Evolutionary conservation across 768 basidiomycete genomes (phyloP), one percentile per base, ranked within the genome.

Genomic region (Boletellus ananas): DNA sequence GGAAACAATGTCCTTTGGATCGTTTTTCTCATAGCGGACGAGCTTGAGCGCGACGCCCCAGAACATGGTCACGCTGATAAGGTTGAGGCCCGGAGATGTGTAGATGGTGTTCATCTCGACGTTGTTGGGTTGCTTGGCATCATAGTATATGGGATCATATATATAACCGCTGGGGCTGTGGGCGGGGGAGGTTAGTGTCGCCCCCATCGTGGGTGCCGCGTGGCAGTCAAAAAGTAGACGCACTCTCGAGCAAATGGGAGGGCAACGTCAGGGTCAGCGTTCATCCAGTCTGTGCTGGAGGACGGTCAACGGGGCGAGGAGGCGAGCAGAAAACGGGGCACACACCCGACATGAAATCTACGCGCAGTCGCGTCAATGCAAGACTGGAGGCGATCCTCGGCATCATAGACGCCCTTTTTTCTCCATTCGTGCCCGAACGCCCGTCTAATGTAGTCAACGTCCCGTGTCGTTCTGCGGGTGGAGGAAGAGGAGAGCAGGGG

Each of bases 41-140:
- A 88, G 73, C 62, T 88, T 88, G 57, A 87, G 77, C 3, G 85
- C 81, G 36, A 87, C 78, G 1, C 79, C 78, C 86, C 86, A 88
- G 52, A 80, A 79, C 50, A 85, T 85, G 23, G 82, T 79, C 3
- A 87, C 84, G 52, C 78, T 80, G 59, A 87, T 66, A 43, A 81
- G 66, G 0, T 61, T 62, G 44, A 89, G 74, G 40, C 85, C 84
- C 0, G 68, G 67, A 1, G 80, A 78, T 1, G 69, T 67, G 66
- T 76, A 89, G 13, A 87, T 71, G 1, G 82, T 84, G 63, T 80
- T 80, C 50, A 74, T 65, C 3, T 64, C 60, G 20, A 79, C 54
- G 60, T 87, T 85, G 51, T 77, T 72, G 9, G 72, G 67, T 35
- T 72, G 72, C 12, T 80, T 62, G 0, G 83, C 72, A 10, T 79